phyloP scores from a whole-genome alignment of 2,329 filamentous ascomycete genomes.

The Rasamsonia emersonii region DNA sequence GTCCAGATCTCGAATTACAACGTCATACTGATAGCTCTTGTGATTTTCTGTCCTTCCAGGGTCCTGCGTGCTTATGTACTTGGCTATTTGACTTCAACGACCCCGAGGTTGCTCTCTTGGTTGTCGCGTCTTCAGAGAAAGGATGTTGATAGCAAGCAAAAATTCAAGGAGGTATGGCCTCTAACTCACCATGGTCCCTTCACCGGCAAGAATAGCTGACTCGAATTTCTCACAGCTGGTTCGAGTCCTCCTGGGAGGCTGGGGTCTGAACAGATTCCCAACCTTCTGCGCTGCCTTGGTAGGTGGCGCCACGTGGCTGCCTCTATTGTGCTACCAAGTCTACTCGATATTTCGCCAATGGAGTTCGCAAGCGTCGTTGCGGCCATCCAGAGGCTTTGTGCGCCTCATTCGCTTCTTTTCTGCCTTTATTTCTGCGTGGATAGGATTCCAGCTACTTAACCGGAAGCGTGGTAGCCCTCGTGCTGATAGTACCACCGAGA shows the following conservation, averaged over 20 bases:
- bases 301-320: slow-evolving; percentile 43
- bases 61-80: slow-evolving; percentile 40
- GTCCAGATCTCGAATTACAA: too few relatives aligned
- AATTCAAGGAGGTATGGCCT: slow-evolving; percentile 28
- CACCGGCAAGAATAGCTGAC: slow-evolving; percentile 13
- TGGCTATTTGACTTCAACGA: slow-evolving; percentile 40
- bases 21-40: too few relatives aligned
- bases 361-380: slow-evolving; percentile 11
- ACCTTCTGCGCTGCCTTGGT: slow-evolving; percentile 45
- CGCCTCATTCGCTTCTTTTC: slow-evolving; percentile 34
- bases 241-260: slow-evolving; percentile 28
- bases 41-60: too few relatives aligned
- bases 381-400: slow-evolving; percentile 11
- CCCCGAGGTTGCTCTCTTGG: slow-evolving; percentile 36
- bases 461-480: slow-evolving; percentile 18
- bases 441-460: slow-evolving; percentile 43
- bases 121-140: slow-evolving; percentile 25
- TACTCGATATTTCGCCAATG: slow-evolving; percentile 16
- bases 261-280: slow-evolving; percentile 42
- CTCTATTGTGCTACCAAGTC: slow-evolving; percentile 19
- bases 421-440: slow-evolving; percentile 41
- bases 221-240: slow-evolving; percentile 23
- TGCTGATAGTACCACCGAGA: slow-evolving; percentile 7
- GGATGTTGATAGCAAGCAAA: slow-evolving; percentile 23
- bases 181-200: background rate